phyloP scores from a whole-genome alignment of 768 basidiomycete genomes.

The Collybiopsis confluens region DNA sequence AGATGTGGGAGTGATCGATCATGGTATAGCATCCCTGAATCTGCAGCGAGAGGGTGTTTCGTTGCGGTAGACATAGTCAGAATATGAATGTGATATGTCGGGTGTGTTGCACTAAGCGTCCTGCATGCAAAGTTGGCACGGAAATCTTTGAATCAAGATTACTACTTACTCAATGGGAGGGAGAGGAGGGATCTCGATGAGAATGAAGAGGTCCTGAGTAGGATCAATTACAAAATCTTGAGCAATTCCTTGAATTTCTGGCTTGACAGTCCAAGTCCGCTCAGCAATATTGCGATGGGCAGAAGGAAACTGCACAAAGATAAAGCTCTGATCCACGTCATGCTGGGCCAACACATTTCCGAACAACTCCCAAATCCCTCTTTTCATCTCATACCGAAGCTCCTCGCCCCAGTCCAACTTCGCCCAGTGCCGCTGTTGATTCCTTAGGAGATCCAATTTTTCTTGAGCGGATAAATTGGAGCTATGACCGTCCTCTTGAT shows the following conservation, averaged over 20 bases:
- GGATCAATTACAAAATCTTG: slow-evolving; percentile 67
- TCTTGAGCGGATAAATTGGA: slow-evolving; percentile 22
- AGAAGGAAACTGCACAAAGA: slow-evolving; percentile 49
- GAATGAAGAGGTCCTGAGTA: slow-evolving; percentile 58
- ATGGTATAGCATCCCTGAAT: slow-evolving; percentile 27
- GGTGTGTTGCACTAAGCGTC: slow-evolving; percentile 8
- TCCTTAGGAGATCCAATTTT: slow-evolving; percentile 33
- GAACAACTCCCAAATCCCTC: slow-evolving; percentile 54
- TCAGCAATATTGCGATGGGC: slow-evolving; percentile 40
- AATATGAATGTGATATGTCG: slow-evolving; percentile 36
- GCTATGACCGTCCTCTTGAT: slow-evolving; percentile 35
- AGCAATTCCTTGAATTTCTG: slow-evolving; percentile 26
- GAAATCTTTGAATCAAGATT: no score
- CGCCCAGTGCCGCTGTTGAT: slow-evolving; percentile 36
- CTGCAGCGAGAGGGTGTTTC: slow-evolving; percentile 39
- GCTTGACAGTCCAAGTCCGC: slow-evolving; percentile 37
- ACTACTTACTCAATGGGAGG: no score
- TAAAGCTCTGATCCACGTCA: slow-evolving; percentile 23
- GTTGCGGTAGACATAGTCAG: slow-evolving; percentile 40
- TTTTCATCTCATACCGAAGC: slow-evolving; percentile 32
- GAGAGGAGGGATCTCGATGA: slow-evolving; percentile 34
- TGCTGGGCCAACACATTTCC: slow-evolving; percentile 52
- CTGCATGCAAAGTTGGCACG: slow-evolving; percentile 4
- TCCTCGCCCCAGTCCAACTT: slow-evolving; percentile 29
- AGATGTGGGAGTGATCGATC: slow-evolving; percentile 17